Evolutionary conservation across 345 rosid genomes (phyloP).

Genomic region (Bruguiera gymnorhiza): DNA sequence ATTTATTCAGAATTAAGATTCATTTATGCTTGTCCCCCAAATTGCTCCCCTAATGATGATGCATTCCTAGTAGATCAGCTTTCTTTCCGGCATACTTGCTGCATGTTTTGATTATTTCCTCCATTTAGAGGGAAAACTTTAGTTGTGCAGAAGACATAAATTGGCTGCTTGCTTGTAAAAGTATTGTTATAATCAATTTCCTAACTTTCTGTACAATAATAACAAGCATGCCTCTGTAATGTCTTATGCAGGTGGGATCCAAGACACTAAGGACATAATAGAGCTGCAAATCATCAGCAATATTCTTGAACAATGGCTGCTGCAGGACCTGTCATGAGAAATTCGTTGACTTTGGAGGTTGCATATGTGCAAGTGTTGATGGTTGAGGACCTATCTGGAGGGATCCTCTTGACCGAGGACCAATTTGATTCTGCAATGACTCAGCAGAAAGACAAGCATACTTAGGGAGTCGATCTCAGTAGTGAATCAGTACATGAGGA

Average conservation of each 20-base stretch:
- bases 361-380: neutral
- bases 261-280: slow-evolving; percentile 29
- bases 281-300: slow-evolving; percentile 11
- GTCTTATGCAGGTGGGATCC: slow-evolving; percentile 35
- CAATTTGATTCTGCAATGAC: slow-evolving; percentile 1
- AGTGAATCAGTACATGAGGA: slow-evolving; percentile 10
- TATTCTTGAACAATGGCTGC: neutral
- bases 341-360: slow-evolving; percentile 15
- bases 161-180: too few relatives aligned
- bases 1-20: too few relatives aligned
- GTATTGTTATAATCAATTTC: too few relatives aligned
- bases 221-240: too few relatives aligned
- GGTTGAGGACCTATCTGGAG: slow-evolving; percentile 15
- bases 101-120: too few relatives aligned
- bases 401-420: slow-evolving; percentile 13
- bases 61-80: too few relatives aligned
- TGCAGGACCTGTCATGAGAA: slow-evolving; percentile 6
- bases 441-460: slow-evolving; percentile 2
- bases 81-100: too few relatives aligned
- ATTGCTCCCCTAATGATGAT: too few relatives aligned
- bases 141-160: too few relatives aligned
- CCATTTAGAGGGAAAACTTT: too few relatives aligned
- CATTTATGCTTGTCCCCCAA: too few relatives aligned
- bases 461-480: slow-evolving; percentile 13
- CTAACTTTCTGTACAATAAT: too few relatives aligned